Evolutionary conservation across 495 filamentous ascomycete species (phyloP), one percentile per base, ranked within the genome.

Genomic region (Haplographium delicatum): DNA sequence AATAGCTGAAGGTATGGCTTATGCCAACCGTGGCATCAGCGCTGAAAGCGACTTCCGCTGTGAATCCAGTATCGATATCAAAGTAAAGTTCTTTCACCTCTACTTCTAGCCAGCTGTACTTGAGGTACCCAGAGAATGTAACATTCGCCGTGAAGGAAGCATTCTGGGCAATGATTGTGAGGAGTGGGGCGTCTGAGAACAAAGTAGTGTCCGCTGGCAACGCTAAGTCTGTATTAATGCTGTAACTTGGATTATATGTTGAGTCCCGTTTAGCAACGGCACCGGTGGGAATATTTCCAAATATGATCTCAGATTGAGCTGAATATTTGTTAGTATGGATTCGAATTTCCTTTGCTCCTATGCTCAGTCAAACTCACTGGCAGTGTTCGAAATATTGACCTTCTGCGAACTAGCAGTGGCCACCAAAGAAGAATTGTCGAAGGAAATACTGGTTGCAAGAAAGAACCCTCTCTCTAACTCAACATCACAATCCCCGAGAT

Each of bases 81-180:
- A 65, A 65, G 56, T 60, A 65, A 11, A 62, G 51, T 35, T 34
- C 47, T n/a, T 62, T 25, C 16, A 64, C 25, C 4, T 58, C 49
- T 16, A 49, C 37, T 3, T 31, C 41, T 4, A 54, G 50, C 44
- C 62, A 60, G 40, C 62, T 54, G 35, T 63, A 65, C 20, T 41
- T 43, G 24, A 65, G 59, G 45, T 63, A 57, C n/a, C 63, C 63
- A 30, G 58, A 62, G 41, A 65, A 63, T 10, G 59, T 44, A 10
- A 57, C 54, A 25, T 60, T 55, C 6, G 56, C 50, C 22, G 54
- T 54, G 30, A 65, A 60, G 24, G 48, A 58, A 10, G 61, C 61
- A 4, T 19, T 22, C 13, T 62, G 50, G 25, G 56, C 54, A 8
- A 46, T 56, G 13, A 60, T 54, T 11, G 50, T 60, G 26, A 65